Evolutionary conservation across 345 rosid genomes (phyloP).

Genomic region (Populus alba): DNA sequence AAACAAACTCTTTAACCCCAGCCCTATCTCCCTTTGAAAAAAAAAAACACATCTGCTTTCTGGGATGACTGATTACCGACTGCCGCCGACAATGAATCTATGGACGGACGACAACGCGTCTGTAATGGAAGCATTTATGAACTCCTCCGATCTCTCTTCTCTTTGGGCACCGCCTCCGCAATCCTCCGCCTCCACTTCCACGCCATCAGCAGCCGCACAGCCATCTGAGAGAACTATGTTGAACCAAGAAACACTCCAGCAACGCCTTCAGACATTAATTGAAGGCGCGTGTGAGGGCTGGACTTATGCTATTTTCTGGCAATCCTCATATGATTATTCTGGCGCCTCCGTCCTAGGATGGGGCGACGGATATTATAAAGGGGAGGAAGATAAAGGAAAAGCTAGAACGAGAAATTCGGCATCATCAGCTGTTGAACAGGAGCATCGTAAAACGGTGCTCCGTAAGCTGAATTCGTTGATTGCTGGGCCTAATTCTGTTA

Average conservation of each 20-base stretch:
- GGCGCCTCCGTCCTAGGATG: slow-evolving; percentile 60
- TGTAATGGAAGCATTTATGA: slow-evolving; percentile 94
- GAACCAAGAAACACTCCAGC: slow-evolving; percentile 78
- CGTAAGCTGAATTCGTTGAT: slow-evolving; percentile 81
- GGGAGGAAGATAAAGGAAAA: slow-evolving; percentile 68
- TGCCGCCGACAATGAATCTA: slow-evolving; percentile 57
- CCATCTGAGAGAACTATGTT: slow-evolving; percentile 25
- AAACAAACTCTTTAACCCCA: neutral
- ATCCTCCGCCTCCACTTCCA: slow-evolving; percentile 30
- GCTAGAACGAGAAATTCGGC: slow-evolving; percentile 24
- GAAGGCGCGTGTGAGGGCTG: slow-evolving; percentile 69
- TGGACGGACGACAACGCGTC: slow-evolving; percentile 89
- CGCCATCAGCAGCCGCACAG: slow-evolving; percentile 16
- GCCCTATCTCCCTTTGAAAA: neutral
- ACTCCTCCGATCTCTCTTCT: slow-evolving; percentile 69
- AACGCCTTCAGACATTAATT: slow-evolving; percentile 76
- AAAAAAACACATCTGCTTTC: neutral
- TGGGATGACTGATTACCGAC: slow-evolving; percentile 52
- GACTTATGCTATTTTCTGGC: slow-evolving; percentile 99
- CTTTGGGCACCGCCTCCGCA: slow-evolving; percentile 65
- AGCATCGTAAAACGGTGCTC: slow-evolving; percentile 72
- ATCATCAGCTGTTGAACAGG: slow-evolving; percentile 60
- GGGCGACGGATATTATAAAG: slow-evolving; percentile 97
- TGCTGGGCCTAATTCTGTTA: slow-evolving; percentile 46
- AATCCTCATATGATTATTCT: slow-evolving; percentile 67